These are phyloP conservation scores for Tolypocladium amazonense DNA, from an alignment of 2,329 filamentous ascomycete genomes.

Conservation along the genomic window DNA sequence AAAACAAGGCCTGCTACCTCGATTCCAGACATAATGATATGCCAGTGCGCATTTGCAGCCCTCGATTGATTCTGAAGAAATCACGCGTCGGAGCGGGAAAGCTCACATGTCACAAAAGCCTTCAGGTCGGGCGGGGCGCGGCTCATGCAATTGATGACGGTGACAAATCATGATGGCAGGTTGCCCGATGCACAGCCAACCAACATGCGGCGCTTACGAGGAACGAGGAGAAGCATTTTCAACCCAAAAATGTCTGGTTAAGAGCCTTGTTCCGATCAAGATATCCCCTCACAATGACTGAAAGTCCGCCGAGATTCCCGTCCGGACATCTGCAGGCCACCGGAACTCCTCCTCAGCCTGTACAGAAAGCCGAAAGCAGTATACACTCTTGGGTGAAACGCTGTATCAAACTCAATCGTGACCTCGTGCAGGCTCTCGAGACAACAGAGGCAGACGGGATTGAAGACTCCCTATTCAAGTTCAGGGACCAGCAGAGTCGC, in stretches of 20 bases:
- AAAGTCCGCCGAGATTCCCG: too few relatives aligned
- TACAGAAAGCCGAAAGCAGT: background rate
- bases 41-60: background rate
- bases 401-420: background rate
- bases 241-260: background rate
- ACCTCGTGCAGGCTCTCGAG: background rate
- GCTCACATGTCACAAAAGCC: background rate
- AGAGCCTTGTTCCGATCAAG: background rate
- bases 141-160: background rate
- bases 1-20: conserved; percentile 12
- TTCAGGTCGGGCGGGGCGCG: background rate
- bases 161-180: background rate
- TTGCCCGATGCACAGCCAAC: background rate
- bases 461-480: background rate
- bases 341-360: too few relatives aligned
- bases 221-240: background rate
- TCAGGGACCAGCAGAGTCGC: background rate
- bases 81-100: background rate
- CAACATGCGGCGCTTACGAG: background rate
- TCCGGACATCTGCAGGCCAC: too few relatives aligned
- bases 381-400: background rate
- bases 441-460: background rate
- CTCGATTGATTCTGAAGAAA: background rate
- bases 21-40: conserved; percentile 10
- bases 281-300: too few relatives aligned